Evolutionary conservation across 2,329 filamentous ascomycete genomes (phyloP).

Genomic region (Aspergillus costaricaensis): DNA sequence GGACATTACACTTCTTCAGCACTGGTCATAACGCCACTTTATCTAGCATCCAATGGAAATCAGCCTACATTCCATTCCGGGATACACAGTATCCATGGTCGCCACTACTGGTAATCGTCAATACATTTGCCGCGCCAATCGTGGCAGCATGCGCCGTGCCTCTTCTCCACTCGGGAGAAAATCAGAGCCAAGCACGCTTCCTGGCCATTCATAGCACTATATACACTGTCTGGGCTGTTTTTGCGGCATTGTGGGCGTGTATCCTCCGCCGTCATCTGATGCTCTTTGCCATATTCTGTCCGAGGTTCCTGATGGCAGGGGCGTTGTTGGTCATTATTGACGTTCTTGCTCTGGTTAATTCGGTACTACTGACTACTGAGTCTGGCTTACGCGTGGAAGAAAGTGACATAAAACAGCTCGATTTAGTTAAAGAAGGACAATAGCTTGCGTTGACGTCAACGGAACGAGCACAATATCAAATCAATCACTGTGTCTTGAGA

Average conservation of each 20-base stretch:
- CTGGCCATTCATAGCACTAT: constrained; percentile 65
- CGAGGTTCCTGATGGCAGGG: constrained; percentile 75
- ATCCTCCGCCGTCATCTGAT: constrained; percentile 87
- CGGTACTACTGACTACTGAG: not conserved
- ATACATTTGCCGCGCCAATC: constrained; percentile 86
- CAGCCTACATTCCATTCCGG: constrained; percentile 82
- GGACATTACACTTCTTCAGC: constrained; percentile 93
- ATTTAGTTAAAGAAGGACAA: not conserved
- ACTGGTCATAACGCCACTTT: constrained; percentile 91
- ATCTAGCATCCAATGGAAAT: constrained; percentile 90
- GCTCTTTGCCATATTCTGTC: constrained; percentile 91
- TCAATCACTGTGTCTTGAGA: not conserved
- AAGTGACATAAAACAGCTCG: not conserved
- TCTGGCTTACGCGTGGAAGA: not conserved
- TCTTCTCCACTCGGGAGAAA: constrained; percentile 60
- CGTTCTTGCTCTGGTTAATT: not conserved
- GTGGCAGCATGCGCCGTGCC: constrained; percentile 77
- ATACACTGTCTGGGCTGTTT: constrained; percentile 71
- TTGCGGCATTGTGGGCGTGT: constrained; percentile 80
- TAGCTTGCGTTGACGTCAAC: constrained; percentile 3
- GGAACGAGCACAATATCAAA: not conserved
- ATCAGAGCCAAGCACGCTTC: constrained; percentile 54
- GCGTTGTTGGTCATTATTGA: not conserved
- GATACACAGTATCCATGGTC: constrained; percentile 84
- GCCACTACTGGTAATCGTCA: constrained; percentile 75